Conservation (phyloP, 176 grass and related monocot genomes). For the Juncus inflexus region DNA sequence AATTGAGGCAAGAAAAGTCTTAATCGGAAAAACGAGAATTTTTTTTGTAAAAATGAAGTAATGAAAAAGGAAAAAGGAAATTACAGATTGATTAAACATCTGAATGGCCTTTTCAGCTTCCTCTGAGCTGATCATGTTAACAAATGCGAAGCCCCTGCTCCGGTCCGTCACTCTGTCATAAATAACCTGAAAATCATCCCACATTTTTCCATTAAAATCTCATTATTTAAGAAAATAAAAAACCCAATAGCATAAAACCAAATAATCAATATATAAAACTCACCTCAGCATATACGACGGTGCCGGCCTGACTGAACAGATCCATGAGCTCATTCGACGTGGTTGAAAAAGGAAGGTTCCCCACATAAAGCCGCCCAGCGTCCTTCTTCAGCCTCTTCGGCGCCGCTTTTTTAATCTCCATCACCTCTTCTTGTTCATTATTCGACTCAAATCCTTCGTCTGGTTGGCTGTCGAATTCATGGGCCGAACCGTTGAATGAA, state of each 20-base stretch:
- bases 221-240: background rate
- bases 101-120: slow-evolving; percentile 65
- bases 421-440: slow-evolving; percentile 25
- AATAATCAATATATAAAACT: background rate
- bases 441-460: slow-evolving; percentile 13
- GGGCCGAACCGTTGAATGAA: slow-evolving; percentile 22
- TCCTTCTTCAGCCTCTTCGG: slow-evolving; percentile 42
- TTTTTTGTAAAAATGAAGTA: background rate
- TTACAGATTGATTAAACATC: slow-evolving; percentile 87
- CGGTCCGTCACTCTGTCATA: slow-evolving; percentile 71
- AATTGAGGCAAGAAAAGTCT: too few relatives aligned
- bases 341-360: slow-evolving; percentile 68
- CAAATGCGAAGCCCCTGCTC: slow-evolving; percentile 86
- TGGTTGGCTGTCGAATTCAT: slow-evolving; percentile 3
- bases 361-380: slow-evolving; percentile 70
- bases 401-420: slow-evolving; percentile 20
- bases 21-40: background rate
- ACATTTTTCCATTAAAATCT: slow-evolving; percentile 1
- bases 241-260: background rate
- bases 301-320: slow-evolving; percentile 69
- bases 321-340: slow-evolving; percentile 50
- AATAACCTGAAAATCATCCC: slow-evolving; percentile 41
- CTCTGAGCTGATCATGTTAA: slow-evolving; percentile 70
- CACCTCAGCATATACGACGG: slow-evolving; percentile 63
- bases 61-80: slow-evolving; percentile 14